Percentiles rank a stretch among this genome's conserved stretches.
Conservation (phyloP, 2,329 filamentous ascomycete genomes). For the Aureobasidium musti region DNA sequence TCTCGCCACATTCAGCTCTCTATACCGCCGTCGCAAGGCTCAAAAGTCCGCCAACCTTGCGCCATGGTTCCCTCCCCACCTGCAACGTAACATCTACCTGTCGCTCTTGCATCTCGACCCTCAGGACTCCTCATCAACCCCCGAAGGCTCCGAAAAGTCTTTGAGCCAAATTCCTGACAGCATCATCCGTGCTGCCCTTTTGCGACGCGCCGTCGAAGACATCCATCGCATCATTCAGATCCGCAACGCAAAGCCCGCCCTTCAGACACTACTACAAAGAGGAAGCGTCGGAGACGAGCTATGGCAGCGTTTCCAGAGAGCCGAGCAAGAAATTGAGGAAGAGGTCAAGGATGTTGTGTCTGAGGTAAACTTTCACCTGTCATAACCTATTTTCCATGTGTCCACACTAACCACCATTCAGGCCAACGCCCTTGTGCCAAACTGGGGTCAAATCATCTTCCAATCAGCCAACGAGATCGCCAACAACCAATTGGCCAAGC, state of each 20-base stretch:
- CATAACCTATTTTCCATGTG: not conserved
- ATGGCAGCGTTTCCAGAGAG: slow-evolving; percentile 86
- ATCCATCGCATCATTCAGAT: slow-evolving; percentile 90
- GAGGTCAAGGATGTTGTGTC: slow-evolving; percentile 91
- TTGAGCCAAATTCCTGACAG: slow-evolving; percentile 72
- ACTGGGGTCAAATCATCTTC: slow-evolving; percentile 95
- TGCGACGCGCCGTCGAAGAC: slow-evolving; percentile 88
- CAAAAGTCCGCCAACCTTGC: slow-evolving; percentile 77
- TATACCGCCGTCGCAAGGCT: slow-evolving; percentile 91
- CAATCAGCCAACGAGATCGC: slow-evolving; percentile 96
- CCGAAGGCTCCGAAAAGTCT: slow-evolving; percentile 66
- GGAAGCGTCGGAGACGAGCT: slow-evolving; percentile 95
- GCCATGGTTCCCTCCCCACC: slow-evolving; percentile 90
- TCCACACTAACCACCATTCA: slow-evolving; percentile 45
- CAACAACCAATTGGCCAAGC: slow-evolving; percentile 75
- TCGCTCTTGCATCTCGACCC: slow-evolving; percentile 80
- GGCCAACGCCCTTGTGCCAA: slow-evolving; percentile 86
- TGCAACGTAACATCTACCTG: slow-evolving; percentile 92
- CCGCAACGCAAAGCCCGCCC: slow-evolving; percentile 82
- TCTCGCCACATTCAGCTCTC: slow-evolving; percentile 84
- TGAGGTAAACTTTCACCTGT: slow-evolving; percentile 63
- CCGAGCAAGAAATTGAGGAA: slow-evolving; percentile 97
- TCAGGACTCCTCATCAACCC: slow-evolving; percentile 42
- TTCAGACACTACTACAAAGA: slow-evolving; percentile 78
- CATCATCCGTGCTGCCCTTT: slow-evolving; percentile 81